Base-by-base conservation (phyloP, 2,329 filamentous ascomycete genomes). In the Aureobasidium leucospermi region DNA sequence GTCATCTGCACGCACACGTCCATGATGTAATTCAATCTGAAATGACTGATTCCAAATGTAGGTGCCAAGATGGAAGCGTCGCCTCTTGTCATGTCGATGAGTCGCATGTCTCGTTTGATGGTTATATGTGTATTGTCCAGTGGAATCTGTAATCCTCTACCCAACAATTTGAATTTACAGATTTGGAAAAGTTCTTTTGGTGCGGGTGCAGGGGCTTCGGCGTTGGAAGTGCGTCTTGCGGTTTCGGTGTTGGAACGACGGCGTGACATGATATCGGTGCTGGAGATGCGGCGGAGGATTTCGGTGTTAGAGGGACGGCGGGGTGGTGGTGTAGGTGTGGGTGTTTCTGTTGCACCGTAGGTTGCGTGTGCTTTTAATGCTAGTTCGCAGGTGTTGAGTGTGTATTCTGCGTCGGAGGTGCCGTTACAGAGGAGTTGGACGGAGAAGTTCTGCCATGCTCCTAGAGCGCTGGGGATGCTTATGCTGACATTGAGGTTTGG, bases 401-500 rank as follows among this genome's bases (percentile, higher is more conserved):
- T 31, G 31, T n/a, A 52, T 8, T 3, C 16, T 34, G 36, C 8
- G 13, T 36, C 5, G 16, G 23, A n/a, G 6, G 34, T 16, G 4
- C 32, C 47, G 6, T 39, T 41, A n/a, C 38, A 42, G 6, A 55
- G 3, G 1, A 55, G 28, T 4, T 43, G 29, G 39, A 55, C 34
- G 39, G 28, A n/a, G 51, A 55, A 55, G 15, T 19, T 31, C 13
- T 55, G 51, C 51, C 51, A 55, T 3, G 51, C 51, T 28, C 51
- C 51, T 2, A 43, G 28, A 0, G 38, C 31, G 8, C 4, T 13
- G 15, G 51, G 51, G 2, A 55, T 43, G 9, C 19, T 43, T 4
- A 55, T 32, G 29, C 28, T 41, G 9, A 55, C 7, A 5, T 32
- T 43, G 2, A 34, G n/a, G 8, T 45, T 28, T 45, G 38, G 15